Conservation (phyloP, 345 rosid genomes). For the Melastoma malabathricum region DNA sequence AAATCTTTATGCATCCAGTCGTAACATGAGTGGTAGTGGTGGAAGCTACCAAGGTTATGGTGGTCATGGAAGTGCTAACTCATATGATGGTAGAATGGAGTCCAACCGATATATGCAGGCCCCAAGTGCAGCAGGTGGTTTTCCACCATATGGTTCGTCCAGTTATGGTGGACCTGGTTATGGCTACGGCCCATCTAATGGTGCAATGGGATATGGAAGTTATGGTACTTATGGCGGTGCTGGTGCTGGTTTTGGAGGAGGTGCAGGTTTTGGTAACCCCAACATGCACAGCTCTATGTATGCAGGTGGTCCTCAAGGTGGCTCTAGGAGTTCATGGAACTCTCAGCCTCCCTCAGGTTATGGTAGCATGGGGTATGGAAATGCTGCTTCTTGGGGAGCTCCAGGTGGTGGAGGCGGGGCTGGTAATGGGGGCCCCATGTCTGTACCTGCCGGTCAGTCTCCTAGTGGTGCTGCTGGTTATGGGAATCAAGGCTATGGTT, state of each 20-base stretch:
- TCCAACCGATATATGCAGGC: conserved; percentile 71
- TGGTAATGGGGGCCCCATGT: conserved; percentile 43
- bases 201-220: conserved; percentile 71
- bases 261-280: conserved; percentile 47
- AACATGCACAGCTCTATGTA: conserved; percentile 57
- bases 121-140: conserved; percentile 52
- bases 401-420: conserved; percentile 36
- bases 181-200: conserved; percentile 70
- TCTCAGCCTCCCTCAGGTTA: conserved; percentile 71
- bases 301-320: conserved; percentile 63
- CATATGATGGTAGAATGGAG: conserved; percentile 76
- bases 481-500: conserved; percentile 79
- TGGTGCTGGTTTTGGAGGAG: conserved; percentile 57
- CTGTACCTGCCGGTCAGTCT: conserved; percentile 49
- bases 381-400: conserved; percentile 58
- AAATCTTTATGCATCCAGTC: conserved; percentile 58
- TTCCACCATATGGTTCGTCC: conserved; percentile 72
- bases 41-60: conserved; percentile 55
- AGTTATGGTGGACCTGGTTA: conserved; percentile 60
- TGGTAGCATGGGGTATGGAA: conserved; percentile 78
- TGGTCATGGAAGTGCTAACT: conserved; percentile 44
- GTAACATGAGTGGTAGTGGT: conserved; percentile 43
- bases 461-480: conserved; percentile 65
- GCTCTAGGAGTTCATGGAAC: conserved; percentile 71
- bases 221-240: conserved; percentile 46